Conservation (phyloP, 1,284 basidiomycete species). For the Tremellales sp. region DNA sequence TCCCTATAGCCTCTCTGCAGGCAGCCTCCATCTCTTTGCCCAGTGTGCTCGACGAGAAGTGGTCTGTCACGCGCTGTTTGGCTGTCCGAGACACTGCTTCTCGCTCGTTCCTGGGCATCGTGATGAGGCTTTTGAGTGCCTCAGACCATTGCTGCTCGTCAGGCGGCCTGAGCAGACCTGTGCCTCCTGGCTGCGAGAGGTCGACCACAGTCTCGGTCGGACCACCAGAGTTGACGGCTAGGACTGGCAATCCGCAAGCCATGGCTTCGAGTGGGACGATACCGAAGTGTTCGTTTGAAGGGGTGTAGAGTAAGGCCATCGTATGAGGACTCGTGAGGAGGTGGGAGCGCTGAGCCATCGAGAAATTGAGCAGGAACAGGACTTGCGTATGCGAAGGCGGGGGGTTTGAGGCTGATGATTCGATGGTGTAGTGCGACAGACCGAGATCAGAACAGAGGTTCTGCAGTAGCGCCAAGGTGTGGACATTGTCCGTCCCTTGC, state of each 20-base stretch:
- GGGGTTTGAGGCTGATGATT: constrained; percentile 47
- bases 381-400: constrained; percentile 54
- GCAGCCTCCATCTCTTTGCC: constrained; percentile 61
- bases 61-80: constrained; percentile 56
- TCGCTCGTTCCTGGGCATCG: constrained; percentile 53
- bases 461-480: constrained; percentile 60
- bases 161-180: constrained; percentile 62
- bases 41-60: constrained; percentile 64
- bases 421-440: constrained; percentile 54
- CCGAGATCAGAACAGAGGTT: constrained; percentile 53
- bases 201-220: constrained; percentile 84
- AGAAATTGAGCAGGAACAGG: constrained; percentile 81
- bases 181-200: constrained; percentile 53
- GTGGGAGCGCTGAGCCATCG: constrained; percentile 69
- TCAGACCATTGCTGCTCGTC: constrained; percentile 64
- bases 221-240: constrained; percentile 85
- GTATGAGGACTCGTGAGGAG: constrained; percentile 64
- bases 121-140: constrained; percentile 61
- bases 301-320: constrained; percentile 81
- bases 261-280: constrained; percentile 96
- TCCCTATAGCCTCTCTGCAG: constrained; percentile 53
- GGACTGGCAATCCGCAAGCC: constrained; percentile 82
- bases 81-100: constrained; percentile 56
- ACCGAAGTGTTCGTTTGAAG: constrained; percentile 93
- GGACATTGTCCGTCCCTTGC: constrained; percentile 64